phyloP scores from a whole-genome alignment of 2,329 filamentous ascomycete genomes.

The Sclerotinia spermophila region DNA sequence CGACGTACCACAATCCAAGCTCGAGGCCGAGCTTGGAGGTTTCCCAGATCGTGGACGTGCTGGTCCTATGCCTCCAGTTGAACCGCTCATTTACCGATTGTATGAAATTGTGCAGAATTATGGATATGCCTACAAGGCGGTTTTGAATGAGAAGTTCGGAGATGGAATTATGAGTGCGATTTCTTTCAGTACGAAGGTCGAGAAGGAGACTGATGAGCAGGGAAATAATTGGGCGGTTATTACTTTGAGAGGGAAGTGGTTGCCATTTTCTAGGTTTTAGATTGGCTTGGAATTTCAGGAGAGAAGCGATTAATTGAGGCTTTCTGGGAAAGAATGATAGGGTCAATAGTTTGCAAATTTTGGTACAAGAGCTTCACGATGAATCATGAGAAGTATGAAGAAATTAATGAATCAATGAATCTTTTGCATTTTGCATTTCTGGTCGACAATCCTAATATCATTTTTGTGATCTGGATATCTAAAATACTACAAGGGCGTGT shows the following conservation, averaged over 20 bases:
- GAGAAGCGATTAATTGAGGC: neutral
- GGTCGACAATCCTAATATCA: neutral
- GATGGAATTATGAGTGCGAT: slow-evolving; percentile 98
- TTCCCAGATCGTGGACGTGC: slow-evolving; percentile 79
- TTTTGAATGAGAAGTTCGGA: slow-evolving; percentile 92
- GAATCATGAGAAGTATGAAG: neutral
- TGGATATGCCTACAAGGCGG: slow-evolving; percentile 91
- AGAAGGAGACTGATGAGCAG: slow-evolving; percentile 86
- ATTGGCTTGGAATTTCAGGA: too few relatives aligned
- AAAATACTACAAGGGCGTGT: too few relatives aligned
- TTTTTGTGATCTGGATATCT: neutral
- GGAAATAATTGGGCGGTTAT: slow-evolving; percentile 83
- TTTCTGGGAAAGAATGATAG: neutral
- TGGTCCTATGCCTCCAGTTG: slow-evolving; percentile 78
- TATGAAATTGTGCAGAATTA: slow-evolving; percentile 98
- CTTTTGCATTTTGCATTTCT: neutral
- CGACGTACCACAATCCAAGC: slow-evolving; percentile 51
- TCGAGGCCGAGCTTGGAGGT: slow-evolving; percentile 62
- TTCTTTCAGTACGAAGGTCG: slow-evolving; percentile 82
- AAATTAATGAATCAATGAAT: slow-evolving; percentile 2
- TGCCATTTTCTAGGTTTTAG: slow-evolving; percentile 17
- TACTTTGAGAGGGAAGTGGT: slow-evolving; percentile 80
- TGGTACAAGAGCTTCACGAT: neutral
- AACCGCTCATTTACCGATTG: slow-evolving; percentile 83
- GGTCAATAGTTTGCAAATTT: neutral